These are phyloP conservation scores for Candida morakotiae DNA, from an alignment of 805 yeast species.

Conservation along the genomic window DNA sequence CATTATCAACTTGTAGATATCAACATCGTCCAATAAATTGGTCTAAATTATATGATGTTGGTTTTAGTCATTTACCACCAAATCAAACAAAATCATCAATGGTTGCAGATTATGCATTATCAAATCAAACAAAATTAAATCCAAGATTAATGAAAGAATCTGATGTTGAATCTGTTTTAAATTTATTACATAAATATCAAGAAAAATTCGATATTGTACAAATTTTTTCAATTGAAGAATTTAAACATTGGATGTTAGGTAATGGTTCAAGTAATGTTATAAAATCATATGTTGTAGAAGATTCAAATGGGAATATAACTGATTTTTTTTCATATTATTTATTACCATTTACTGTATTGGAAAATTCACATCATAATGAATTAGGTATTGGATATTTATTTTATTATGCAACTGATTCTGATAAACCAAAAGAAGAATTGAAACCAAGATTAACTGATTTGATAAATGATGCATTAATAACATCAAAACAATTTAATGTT, in stretches of 20 bases:
- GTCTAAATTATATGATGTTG: constrained; percentile 85
- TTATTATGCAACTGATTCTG: constrained; percentile 80
- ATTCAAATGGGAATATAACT: constrained; percentile 61
- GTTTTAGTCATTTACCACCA: constrained; percentile 78
- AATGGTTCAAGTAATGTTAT: constrained; percentile 49
- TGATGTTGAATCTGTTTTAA: constrained; percentile 64
- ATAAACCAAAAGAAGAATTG: constrained; percentile 53
- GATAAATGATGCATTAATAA: constrained; percentile 69
- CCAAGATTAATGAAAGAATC: constrained; percentile 51
- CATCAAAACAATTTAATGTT: constrained; percentile 62
- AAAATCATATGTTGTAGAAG: constrained; percentile 72
- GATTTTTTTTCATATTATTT: constrained; percentile 90
- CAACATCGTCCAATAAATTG: constrained; percentile 93
- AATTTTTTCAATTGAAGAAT: constrained; percentile 61
- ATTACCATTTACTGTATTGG: constrained; percentile 79
- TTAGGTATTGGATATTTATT: constrained; percentile 84
- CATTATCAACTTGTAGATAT: constrained; percentile 82
- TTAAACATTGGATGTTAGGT: constrained; percentile 79
- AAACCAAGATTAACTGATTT: constrained; percentile 57
- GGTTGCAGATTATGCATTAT: constrained; percentile 58
- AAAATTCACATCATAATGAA: constrained; percentile 57
- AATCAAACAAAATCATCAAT: constrained; percentile 62
- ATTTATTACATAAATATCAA: constrained; percentile 60
- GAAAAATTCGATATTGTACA: constrained; percentile 70
- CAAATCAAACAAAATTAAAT: constrained; percentile 42